Conservation (phyloP, 2,329 filamentous ascomycete genomes). For the Fusarium decemcellulare region DNA sequence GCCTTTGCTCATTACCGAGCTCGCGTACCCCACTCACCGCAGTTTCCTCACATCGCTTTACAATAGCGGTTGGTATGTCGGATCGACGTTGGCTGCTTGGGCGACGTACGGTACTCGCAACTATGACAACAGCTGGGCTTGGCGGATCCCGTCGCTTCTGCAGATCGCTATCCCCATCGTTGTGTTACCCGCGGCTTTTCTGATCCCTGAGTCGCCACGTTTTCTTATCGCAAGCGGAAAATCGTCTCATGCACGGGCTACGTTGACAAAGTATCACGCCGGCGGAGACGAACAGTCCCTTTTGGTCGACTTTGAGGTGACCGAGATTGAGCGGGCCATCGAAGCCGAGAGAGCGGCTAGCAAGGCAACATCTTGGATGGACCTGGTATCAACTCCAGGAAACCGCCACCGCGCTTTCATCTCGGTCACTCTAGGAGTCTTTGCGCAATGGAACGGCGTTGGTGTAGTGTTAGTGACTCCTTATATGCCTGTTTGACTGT, state of each 20-base stretch:
- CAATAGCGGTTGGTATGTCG: slow-evolving; percentile 57
- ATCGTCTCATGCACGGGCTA: slow-evolving; percentile 51
- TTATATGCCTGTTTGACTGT: background rate
- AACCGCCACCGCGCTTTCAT: slow-evolving; percentile 48
- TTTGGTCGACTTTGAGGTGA: slow-evolving; percentile 46
- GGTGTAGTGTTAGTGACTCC: slow-evolving; percentile 45
- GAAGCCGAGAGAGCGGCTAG: slow-evolving; percentile 48
- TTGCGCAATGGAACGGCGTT: slow-evolving; percentile 47
- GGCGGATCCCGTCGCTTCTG: slow-evolving; percentile 45
- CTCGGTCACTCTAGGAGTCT: slow-evolving; percentile 43
- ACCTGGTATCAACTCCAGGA: slow-evolving; percentile 41
- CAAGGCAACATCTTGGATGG: slow-evolving; percentile 37
- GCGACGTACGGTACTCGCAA: slow-evolving; percentile 47
- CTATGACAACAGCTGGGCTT: slow-evolving; percentile 42
- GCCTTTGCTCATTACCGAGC: slow-evolving; percentile 50
- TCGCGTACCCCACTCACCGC: slow-evolving; percentile 51
- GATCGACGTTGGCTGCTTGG: slow-evolving; percentile 49
- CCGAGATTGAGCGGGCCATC: slow-evolving; percentile 49
- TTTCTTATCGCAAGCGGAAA: slow-evolving; percentile 54
- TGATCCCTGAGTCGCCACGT: slow-evolving; percentile 40
- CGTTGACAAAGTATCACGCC: slow-evolving; percentile 59
- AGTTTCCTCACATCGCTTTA: slow-evolving; percentile 45
- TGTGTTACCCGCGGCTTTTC: slow-evolving; percentile 25
- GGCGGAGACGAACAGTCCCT: slow-evolving; percentile 54
- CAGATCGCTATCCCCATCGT: slow-evolving; percentile 39